Base-by-base conservation (phyloP, 2,329 filamentous ascomycete genomes). In the Thermomyces lanuginosus region DNA sequence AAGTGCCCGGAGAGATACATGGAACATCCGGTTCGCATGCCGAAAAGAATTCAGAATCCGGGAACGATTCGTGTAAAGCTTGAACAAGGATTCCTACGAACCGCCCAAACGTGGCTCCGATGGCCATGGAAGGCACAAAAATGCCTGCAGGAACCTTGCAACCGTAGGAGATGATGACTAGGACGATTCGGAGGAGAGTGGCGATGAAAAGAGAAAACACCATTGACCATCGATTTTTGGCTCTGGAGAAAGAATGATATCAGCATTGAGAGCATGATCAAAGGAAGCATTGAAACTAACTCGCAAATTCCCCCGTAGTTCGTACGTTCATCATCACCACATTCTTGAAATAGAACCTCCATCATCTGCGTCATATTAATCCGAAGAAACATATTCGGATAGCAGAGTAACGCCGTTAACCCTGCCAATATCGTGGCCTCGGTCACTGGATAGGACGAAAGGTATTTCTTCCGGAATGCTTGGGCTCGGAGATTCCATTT, bases 361-460 rank as follows among this genome's bases (percentile, higher is more conserved):
- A 98, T 95, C 59, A 83, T 92, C 58, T 95, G 86, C 0, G 89
- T 93, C 89, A 98, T 95, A 54, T 98, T 91, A 42, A 95, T 93
- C 29, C 81, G 68, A 30, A 98, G 50, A 38, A 98, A 95, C 50
- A 79, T 83, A 42, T 98, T 98, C 1, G 86, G 89, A 45, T 92
- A 98, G 53, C 86, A 93, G n/a, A 98, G 64, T 13, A 95, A 64
- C 6, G 84, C 89, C 3, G 89, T 98, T 5, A 72, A 66, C 0
- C 74, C 69, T 1, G 89, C 84, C 21, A 98, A 59, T 9, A 92
- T 54, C 1, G 82, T 84, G 0, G 83, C 79, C 51, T 98, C 89
- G 3, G 84, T 64, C 16, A 95, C 70, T 5, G 84, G 77, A 51
- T 91, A 89, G 35, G 79, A 68, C 2, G 71, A 63, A 3, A 98